phyloP scores from a whole-genome alignment of 441 rosid genomes.

The Sinapis alba region DNA sequence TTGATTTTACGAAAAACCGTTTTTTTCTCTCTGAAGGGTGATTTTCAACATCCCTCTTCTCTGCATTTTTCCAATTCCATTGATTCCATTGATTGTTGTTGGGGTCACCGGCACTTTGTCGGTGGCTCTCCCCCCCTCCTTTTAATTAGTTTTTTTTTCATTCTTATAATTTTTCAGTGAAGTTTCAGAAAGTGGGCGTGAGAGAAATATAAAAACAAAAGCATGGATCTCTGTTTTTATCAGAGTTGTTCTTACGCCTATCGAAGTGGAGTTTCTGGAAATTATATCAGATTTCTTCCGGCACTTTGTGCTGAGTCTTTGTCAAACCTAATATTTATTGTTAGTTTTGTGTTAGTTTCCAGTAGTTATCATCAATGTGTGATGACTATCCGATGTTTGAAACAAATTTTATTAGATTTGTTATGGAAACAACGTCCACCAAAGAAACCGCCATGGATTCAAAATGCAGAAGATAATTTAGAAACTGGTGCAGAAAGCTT shows the following conservation, averaged over 20 bases:
- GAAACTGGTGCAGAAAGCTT: neutral
- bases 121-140: too few species aligned
- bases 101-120: too few species aligned
- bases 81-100: too few species aligned
- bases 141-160: too few species aligned
- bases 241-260: neutral
- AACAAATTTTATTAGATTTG: neutral
- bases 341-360: neutral
- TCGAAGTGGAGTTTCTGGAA: neutral
- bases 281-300: neutral
- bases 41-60: too few species aligned
- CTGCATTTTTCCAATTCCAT: too few species aligned
- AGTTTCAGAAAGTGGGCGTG: too few species aligned
- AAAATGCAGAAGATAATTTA: neutral
- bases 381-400: neutral
- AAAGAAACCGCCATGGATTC: neutral
- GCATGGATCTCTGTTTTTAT: neutral
- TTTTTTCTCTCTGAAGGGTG: too few species aligned
- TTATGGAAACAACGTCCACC: neutral
- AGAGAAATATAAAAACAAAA: neutral
- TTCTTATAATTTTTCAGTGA: too few species aligned
- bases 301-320: neutral
- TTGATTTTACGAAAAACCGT: too few species aligned
- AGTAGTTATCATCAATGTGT: neutral
- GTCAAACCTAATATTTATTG: neutral